Evolutionary conservation across 164 flowering plant genomes (phyloP), one percentile per base, ranked within the genome.

Genomic region (Chloranthus sessilifolius): DNA sequence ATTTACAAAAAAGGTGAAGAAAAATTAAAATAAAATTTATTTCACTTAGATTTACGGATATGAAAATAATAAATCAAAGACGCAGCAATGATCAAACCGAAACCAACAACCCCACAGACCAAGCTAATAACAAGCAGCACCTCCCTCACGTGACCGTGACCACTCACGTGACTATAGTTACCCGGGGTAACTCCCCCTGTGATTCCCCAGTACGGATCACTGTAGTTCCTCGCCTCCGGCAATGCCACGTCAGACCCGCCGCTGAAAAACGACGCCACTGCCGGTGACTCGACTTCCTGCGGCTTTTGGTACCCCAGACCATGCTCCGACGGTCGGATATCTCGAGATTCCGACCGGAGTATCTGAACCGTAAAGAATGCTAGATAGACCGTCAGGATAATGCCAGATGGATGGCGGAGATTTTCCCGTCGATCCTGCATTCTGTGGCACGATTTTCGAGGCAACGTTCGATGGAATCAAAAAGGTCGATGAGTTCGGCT

Each of bases 291-390:
- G 12, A 27, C 8, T 6, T 4, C 30, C 16, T 19, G 27, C 40
- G 35, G 15, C 42, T 5, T 35, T 19, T 34, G 41, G 53, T 6
- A 17, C 27, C 15, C 1, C 9, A 49, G 28, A 17, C 41, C 53
- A 12, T 49, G 53, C 9, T 34, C 53, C n/a, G 28, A 20, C 30
- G 53, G 53, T 17, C 40, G 39, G 40, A 49, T 36, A 1, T 49
- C 53, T 16, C 53, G 53, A 2, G 53, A 49, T 14, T 7, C 53
- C 19, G 40, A 34, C 14, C 30, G 28, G 11, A 34, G 14, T 40
- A 29, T 29, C 11, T 22, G 10, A 7, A 30, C 19, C 15, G 19
- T 12, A 38, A 38, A 19, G 7, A 38, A 5, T 23, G 15, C 15
- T 4, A 16, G 24, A 12, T 15, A 8, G 19, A 25, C 10, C n/a